These are phyloP conservation scores for Annulohypoxylon bovei DNA, from an alignment of 495 filamentous ascomycete genomes.

Conservation along the genomic window DNA sequence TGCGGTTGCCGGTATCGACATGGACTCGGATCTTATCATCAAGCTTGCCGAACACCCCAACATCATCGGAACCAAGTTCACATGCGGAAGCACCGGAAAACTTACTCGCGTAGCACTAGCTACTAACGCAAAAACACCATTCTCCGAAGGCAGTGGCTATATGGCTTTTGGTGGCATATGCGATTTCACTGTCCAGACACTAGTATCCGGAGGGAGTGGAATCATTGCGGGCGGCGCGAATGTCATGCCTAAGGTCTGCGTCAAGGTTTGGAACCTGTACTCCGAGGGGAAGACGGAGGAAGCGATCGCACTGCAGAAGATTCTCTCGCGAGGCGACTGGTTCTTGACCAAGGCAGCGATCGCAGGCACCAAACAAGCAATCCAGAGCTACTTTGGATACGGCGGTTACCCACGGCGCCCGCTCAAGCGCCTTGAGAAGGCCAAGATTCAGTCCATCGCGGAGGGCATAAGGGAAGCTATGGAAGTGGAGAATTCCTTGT, in stretches of 20 bases:
- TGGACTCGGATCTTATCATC: slow-evolving; percentile 90
- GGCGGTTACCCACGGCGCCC: slow-evolving; percentile 81
- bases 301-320: slow-evolving; percentile 76
- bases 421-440: slow-evolving; percentile 72
- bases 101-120: slow-evolving; percentile 83
- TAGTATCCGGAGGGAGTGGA: slow-evolving; percentile 80
- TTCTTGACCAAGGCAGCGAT: slow-evolving; percentile 86
- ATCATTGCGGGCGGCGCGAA: slow-evolving; percentile 91
- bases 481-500: slow-evolving; percentile 62
- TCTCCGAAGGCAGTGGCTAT: slow-evolving; percentile 71
- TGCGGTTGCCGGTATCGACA: slow-evolving; percentile 89
- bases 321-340: slow-evolving; percentile 82
- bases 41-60: slow-evolving; percentile 83
- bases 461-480: slow-evolving; percentile 77
- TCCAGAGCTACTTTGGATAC: slow-evolving; percentile 86
- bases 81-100: slow-evolving; percentile 89
- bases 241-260: slow-evolving; percentile 83
- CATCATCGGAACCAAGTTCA: slow-evolving; percentile 90
- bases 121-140: slow-evolving; percentile 76
- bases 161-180: slow-evolving; percentile 91
- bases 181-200: slow-evolving; percentile 86
- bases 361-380: slow-evolving; percentile 84
- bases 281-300: slow-evolving; percentile 75
- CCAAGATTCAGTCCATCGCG: slow-evolving; percentile 69
- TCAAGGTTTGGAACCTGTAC: slow-evolving; percentile 84